Conservation (phyloP, 2,329 filamentous ascomycete species). For the Macroventuria anomochaeta region DNA sequence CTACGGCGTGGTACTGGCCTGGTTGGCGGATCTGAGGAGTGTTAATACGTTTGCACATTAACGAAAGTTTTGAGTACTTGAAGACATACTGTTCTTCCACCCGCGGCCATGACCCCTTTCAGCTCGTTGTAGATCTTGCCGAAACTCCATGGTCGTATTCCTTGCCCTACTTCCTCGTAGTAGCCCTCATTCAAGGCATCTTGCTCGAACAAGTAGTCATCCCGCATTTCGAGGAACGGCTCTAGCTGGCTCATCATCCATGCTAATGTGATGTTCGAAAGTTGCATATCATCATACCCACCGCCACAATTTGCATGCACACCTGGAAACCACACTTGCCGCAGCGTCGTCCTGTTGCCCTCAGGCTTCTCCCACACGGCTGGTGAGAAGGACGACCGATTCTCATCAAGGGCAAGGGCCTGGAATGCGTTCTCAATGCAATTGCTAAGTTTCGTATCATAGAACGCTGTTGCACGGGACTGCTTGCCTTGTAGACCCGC, state of each 20-base stretch:
- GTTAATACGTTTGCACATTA: neutral
- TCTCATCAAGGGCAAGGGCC: conserved; percentile 62
- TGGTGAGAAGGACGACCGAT: conserved; percentile 58
- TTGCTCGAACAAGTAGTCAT: conserved; percentile 56
- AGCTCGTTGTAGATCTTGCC: conserved; percentile 54
- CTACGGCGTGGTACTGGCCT: conserved; percentile 55
- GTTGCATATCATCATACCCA: conserved; percentile 53
- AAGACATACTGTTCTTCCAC: conserved; percentile 50
- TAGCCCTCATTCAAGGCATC: conserved; percentile 54
- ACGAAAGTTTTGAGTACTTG: neutral
- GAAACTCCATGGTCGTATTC: conserved; percentile 56
- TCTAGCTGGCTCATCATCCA: conserved; percentile 64
- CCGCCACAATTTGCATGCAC: conserved; percentile 61
- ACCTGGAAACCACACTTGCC: conserved; percentile 65
- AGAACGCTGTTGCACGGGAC: conserved; percentile 52
- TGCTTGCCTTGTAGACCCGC: conserved; percentile 46
- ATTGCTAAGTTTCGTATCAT: conserved; percentile 54
- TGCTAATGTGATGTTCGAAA: conserved; percentile 60
- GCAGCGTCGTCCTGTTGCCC: conserved; percentile 53
- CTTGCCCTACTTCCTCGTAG: conserved; percentile 52
- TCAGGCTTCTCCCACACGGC: conserved; percentile 60
- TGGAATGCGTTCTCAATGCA: conserved; percentile 63
- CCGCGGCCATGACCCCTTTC: conserved; percentile 56
- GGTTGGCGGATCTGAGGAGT: conserved; percentile 51
- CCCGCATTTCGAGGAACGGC: conserved; percentile 56